Base-by-base conservation (phyloP, 768 basidiomycete genomes). In the Rhizopogon vinicolor region DNA sequence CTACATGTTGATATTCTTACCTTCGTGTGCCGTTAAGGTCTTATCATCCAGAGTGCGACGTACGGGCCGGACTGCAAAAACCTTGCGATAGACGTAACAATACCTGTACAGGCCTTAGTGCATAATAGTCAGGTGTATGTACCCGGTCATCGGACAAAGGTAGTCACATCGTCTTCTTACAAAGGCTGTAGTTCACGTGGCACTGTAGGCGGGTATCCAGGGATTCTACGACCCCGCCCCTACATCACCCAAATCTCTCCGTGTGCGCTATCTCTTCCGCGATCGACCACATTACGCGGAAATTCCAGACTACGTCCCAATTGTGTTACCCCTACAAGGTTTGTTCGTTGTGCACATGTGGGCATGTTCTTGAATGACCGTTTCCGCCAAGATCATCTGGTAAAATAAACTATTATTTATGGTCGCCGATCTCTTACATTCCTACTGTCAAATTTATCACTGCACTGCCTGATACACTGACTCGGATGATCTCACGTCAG, bases 151-250 rank as follows among this genome's bases (percentile, higher is more conserved):
- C 76, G 86, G 62, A 76, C 82, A 45, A 96, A 95, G 80, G 89
- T 91, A 52, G 14, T n/a, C 14, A 31, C 3, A 35, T 44, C 7
- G 39, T 49, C 41, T 48, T 18, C 31, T 10, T 19, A 25, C 45
- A 25, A 44, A 18, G 16, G 10, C 35, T 22, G 29, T 29, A 19
- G 45, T 22, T 49, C 22, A 44, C 46, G 19, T 33, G 46, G 18
- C 52, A 54, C 56, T 39, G 33, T 60, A 89, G 89, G 75, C 84
- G 56, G 80, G 83, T 28, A 75, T 96, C 41, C 85, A 91, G 64
- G 93, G 93, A n/a, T 93, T 97, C 74, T 85, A 82, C 65, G 93
- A 96, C 72, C 89, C 90, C 54, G 85, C 86, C 16, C 85, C 89
- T 13, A 83, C 83, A n/a, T 76, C 80, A 53, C 71, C 78, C 46